Evolutionary conservation across 2,329 filamentous ascomycete genomes (phyloP), one percentile per base, ranked within the genome.

Genomic region (Talaromyces sp.): DNA sequence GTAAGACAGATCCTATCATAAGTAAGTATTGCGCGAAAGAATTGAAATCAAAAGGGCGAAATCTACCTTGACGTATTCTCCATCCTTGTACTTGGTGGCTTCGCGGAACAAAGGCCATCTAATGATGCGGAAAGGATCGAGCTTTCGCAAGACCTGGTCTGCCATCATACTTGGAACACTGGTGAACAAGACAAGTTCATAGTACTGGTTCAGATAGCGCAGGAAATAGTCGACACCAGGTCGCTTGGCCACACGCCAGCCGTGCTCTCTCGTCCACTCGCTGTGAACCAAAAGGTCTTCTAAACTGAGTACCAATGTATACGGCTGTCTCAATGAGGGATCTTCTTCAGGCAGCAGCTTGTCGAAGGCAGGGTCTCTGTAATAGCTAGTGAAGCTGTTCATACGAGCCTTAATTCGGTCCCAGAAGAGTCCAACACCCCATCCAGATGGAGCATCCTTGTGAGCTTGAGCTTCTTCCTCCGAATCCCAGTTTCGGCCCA

Each of bases 171-270:
- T 92, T 0, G 94, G 93, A 56, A 95, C 89, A 45, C 87, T 91
- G 37, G 95, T 99, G 82, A 98, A 99, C 69, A 99, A 87, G 61
- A 98, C 95, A 63, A 99, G 84, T 79, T 99, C 95, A 76, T 97
- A 99, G 84, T 99, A 98, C 78, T 97, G 93, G 79, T 91, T 94
- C 58, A 99, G 86, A 78, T 99, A 99, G 74, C 92, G 91, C 69
- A 99, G 82, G 82, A 99, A 99, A 82, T 99, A 99, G 81, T 99
- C 95, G 67, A 96, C 87, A 54, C 95, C 95, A 41, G 95, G 95
- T 59, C 95, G 87, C 83, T 99, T 99, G 33, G 95, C 95, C 67
- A 96, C 86, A 70, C 94, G 88, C 93, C 95, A 99, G 66, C 95
- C 95, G 74, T 97, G 90, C 76, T 98, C 92, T 65, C 94, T 87